phyloP scores from a whole-genome alignment of 768 basidiomycete species.

The Agrocybe pediades region DNA sequence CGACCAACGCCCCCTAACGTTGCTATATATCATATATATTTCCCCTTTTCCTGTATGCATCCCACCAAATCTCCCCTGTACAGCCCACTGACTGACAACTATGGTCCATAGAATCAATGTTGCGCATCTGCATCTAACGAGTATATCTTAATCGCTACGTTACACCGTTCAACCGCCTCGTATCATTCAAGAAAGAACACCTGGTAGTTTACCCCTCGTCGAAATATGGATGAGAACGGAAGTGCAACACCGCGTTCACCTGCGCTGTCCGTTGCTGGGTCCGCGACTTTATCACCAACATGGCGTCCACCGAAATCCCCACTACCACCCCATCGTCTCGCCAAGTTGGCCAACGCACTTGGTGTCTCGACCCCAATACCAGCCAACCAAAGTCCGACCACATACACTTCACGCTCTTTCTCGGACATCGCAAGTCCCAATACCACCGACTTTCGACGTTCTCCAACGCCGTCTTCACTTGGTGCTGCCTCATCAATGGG shows the following conservation, averaged over 20 bases:
- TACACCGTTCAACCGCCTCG: not conserved
- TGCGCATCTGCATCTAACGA: constrained; percentile 11
- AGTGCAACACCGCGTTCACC: constrained; percentile 24
- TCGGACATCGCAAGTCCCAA: constrained; percentile 29
- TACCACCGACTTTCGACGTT: constrained; percentile 43
- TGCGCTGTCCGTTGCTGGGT: constrained; percentile 22
- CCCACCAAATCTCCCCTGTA: not conserved
- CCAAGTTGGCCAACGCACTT: constrained; percentile 83
- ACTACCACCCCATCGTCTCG: constrained; percentile 73
- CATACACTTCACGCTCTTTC: constrained; percentile 35
- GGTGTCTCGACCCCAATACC: constrained; percentile 79
- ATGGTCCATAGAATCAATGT: constrained; percentile 10
- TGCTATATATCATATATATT: constrained; percentile 11
- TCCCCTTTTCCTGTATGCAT: constrained; percentile 14
- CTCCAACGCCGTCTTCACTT: constrained; percentile 54
- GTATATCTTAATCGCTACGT: not conserved
- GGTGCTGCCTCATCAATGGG: constrained; percentile 36
- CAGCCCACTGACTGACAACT: not conserved
- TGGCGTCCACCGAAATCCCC: constrained; percentile 75
- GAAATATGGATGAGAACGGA: constrained; percentile 19
- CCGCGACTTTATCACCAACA: constrained; percentile 33
- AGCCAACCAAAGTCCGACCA: constrained; percentile 35
- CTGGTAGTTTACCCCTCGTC: not conserved
- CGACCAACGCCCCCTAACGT: not conserved
- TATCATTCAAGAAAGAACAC: constrained; percentile 1